Conservation (phyloP, 176 grass and related monocot species). For the Zoysia pacifica region DNA sequence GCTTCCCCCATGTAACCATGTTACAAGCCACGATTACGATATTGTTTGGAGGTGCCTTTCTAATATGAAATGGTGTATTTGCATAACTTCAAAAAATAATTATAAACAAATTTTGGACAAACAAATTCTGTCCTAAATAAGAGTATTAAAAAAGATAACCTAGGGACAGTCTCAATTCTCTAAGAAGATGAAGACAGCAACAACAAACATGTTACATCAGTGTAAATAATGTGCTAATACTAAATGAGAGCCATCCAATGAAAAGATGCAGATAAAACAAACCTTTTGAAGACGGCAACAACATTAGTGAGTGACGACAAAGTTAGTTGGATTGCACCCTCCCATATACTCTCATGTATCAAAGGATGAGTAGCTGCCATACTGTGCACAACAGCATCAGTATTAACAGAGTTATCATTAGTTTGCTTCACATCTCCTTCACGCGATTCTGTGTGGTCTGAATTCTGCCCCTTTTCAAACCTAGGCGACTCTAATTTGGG, state of each 20-base stretch:
- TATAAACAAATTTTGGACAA: neutral
- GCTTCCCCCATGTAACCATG: neutral
- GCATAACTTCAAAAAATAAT: neutral
- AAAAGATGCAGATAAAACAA: slow-evolving; percentile 15
- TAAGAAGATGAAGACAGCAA: slow-evolving; percentile 1
- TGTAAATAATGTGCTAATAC: slow-evolving; percentile 13
- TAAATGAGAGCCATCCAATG: neutral
- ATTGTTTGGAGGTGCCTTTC: neutral
- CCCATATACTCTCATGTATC: slow-evolving; percentile 83
- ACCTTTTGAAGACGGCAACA: slow-evolving; percentile 88
- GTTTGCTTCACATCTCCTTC: slow-evolving; percentile 37
- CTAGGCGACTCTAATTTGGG: slow-evolving; percentile 48
- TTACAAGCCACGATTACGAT: neutral
- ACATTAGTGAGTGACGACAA: slow-evolving; percentile 81
- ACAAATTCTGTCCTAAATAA: neutral
- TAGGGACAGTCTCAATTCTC: neutral
- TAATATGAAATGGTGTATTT: neutral
- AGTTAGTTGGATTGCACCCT: slow-evolving; percentile 89
- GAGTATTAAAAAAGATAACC: neutral
- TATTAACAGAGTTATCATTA: slow-evolving; percentile 51
- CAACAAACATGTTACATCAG: slow-evolving; percentile 12
- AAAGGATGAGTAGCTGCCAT: slow-evolving; percentile 26
- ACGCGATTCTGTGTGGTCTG: neutral
- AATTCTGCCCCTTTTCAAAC: slow-evolving; percentile 24
- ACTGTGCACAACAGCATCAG: slow-evolving; percentile 18